Conservation (phyloP, 305 asterid genomes). For the Rubia occidens region DNA sequence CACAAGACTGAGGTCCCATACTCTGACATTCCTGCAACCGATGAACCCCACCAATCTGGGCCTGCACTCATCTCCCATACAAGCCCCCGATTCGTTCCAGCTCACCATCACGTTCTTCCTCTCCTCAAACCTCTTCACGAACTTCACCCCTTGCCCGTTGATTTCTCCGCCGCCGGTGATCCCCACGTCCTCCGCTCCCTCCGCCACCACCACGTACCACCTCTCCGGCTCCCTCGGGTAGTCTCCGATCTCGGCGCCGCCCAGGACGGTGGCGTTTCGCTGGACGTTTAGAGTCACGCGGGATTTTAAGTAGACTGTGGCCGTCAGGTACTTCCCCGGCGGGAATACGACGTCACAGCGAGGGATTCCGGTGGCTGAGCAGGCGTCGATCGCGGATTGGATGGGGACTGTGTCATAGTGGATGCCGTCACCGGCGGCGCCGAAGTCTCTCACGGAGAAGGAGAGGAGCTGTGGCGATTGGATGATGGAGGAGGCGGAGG, state of each 20-base stretch:
- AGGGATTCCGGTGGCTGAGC: constrained; percentile 26
- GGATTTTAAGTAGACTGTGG: constrained; percentile 61
- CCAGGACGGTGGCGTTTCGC: constrained; percentile 48
- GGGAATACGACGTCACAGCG: constrained; percentile 70
- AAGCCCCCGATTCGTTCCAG: constrained; percentile 60
- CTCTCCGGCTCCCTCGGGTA: constrained; percentile 50
- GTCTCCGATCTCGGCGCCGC: constrained; percentile 54
- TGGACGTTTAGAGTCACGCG: constrained; percentile 48
- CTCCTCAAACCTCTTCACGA: constrained; percentile 57
- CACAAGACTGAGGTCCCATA: constrained; percentile 45
- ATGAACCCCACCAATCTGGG: constrained; percentile 45
- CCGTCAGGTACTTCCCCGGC: constrained; percentile 65
- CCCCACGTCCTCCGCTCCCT: constrained; percentile 61
- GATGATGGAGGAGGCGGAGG: constrained; percentile 28
- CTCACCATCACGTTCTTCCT: constrained; percentile 97
- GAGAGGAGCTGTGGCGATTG: constrained; percentile 30
- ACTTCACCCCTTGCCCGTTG: constrained; percentile 81
- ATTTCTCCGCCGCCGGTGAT: constrained; percentile 93
- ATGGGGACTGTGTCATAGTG: constrained; percentile 66
- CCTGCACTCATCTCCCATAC: constrained; percentile 10
- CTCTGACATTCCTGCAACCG: constrained; percentile 45
- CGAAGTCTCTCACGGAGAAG: constrained; percentile 56
- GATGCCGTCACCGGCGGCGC: constrained; percentile 59
- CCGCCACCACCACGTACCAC: constrained; percentile 90
- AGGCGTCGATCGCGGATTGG: constrained; percentile 64